Percentiles rank a stretch among this genome's conserved stretches.
Conservation (phyloP, 495 filamentous ascomycete species). For the Clohesyomyces aquaticus region DNA sequence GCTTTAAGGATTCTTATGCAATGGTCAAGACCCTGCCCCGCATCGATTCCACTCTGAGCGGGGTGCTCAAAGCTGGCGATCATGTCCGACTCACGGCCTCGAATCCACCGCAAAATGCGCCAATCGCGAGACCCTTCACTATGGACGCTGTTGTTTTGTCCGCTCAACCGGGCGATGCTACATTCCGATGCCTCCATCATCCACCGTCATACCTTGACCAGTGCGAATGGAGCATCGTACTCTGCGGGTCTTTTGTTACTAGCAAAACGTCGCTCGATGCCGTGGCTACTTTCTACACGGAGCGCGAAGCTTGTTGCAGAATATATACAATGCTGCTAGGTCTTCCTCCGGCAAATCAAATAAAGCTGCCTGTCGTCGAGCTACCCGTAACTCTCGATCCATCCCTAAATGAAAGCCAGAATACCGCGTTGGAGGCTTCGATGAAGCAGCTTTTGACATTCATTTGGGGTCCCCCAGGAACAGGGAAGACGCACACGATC, state of each 20-base stretch:
- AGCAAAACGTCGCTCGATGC: conserved; percentile 55
- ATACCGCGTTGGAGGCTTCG: conserved; percentile 49
- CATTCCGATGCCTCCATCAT: conserved; percentile 52
- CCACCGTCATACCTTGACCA: conserved; percentile 49
- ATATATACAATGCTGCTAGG: conserved; percentile 47
- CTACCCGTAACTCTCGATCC: conserved; percentile 6
- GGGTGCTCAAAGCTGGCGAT: conserved; percentile 37
- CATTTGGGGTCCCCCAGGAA: conserved; percentile 59
- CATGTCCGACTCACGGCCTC: conserved; percentile 52
- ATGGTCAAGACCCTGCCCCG: conserved; percentile 47
- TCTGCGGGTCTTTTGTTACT: conserved; percentile 55
- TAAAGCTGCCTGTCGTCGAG: conserved; percentile 16
- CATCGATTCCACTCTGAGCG: conserved; percentile 48
- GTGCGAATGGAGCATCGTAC: conserved; percentile 52
- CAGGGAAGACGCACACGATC: conserved; percentile 58
- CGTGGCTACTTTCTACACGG: conserved; percentile 45
- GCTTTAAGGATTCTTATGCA: conserved; percentile 29
- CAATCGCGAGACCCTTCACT: conserved; percentile 41
- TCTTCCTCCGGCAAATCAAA: conserved; percentile 6
- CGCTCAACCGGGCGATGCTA: conserved; percentile 47
- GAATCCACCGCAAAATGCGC: conserved; percentile 46
- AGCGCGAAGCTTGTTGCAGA: conserved; percentile 42
- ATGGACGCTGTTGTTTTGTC: conserved; percentile 51
- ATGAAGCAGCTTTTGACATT: conserved; percentile 49
- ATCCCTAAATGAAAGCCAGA: conserved; percentile 54